Evolutionary conservation across 768 basidiomycete species (phyloP).

Genomic region (Multifurca ochricompacta): DNA sequence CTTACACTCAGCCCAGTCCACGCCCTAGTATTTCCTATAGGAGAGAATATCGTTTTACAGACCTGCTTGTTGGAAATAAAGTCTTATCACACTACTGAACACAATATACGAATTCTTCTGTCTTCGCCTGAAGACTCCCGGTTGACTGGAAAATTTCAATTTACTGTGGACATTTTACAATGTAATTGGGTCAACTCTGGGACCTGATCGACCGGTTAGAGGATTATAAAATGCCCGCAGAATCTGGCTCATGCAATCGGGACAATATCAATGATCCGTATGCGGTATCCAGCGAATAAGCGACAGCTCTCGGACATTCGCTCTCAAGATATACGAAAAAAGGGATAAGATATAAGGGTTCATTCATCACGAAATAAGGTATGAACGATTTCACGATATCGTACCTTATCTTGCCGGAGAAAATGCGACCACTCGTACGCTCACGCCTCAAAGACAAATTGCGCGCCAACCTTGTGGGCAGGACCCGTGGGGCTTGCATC

Average conservation of each 20-base stretch:
- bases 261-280: background rate
- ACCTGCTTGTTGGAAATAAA: constrained; percentile 22
- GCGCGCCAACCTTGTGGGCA: constrained; percentile 54
- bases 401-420: background rate
- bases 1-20: background rate
- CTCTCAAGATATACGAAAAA: background rate
- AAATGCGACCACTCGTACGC: constrained; percentile 11
- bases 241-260: background rate
- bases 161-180: too few relatives aligned
- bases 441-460: constrained; percentile 22
- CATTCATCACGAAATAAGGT: constrained; percentile 12
- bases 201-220: too few relatives aligned
- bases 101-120: constrained; percentile 7
- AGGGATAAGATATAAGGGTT: constrained; percentile 1
- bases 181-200: too few relatives aligned
- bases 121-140: background rate
- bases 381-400: constrained; percentile 8
- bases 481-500: constrained; percentile 52
- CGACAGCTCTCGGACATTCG: background rate
- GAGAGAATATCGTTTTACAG: constrained; percentile 24
- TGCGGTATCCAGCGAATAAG: background rate
- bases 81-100: constrained; percentile 6
- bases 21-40: constrained; percentile 13
- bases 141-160: background rate
- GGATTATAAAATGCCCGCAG: too few relatives aligned